Evolutionary conservation across 2,329 filamentous ascomycete species (phyloP).

Genomic region (Talaromyces sp.): DNA sequence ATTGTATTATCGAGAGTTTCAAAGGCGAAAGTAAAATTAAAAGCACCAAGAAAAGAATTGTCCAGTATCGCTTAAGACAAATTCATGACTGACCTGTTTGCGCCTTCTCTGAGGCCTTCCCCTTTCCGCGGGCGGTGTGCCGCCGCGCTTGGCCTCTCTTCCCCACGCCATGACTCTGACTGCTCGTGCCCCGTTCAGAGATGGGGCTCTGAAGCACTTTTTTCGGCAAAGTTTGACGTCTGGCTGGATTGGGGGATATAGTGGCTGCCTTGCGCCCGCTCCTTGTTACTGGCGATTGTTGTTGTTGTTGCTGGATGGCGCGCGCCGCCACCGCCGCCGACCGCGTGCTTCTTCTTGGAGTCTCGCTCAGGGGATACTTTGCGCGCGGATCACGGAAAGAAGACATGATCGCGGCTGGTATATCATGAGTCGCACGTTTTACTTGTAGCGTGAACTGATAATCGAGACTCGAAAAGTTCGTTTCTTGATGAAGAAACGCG

Average conservation of each 20-base stretch:
- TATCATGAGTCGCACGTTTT: background rate
- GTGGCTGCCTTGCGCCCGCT: background rate
- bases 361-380: slow-evolving; percentile 4
- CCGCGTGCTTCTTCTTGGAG: slow-evolving; percentile 7
- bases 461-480: background rate
- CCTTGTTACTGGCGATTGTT: background rate
- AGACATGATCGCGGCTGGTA: background rate
- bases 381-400: background rate
- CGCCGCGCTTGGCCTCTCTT: background rate
- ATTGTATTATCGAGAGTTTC: background rate
- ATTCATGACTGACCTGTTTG: slow-evolving; percentile 6
- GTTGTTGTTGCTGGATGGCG: background rate
- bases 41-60: background rate
- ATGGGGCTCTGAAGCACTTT: background rate
- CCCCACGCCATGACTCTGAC: slow-evolving; percentile 2
- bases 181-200: background rate
- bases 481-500: background rate
- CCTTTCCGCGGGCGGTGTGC: background rate
- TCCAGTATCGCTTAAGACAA: background rate
- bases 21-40: background rate
- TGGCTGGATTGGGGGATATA: background rate
- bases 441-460: background rate
- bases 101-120: background rate
- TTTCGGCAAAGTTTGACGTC: background rate
- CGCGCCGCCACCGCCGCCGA: slow-evolving; percentile 2